Evolutionary conservation across 1,139 yeast genomes (phyloP), one percentile per base, ranked within the genome.

Genomic region (Kodamaea derodonti): DNA sequence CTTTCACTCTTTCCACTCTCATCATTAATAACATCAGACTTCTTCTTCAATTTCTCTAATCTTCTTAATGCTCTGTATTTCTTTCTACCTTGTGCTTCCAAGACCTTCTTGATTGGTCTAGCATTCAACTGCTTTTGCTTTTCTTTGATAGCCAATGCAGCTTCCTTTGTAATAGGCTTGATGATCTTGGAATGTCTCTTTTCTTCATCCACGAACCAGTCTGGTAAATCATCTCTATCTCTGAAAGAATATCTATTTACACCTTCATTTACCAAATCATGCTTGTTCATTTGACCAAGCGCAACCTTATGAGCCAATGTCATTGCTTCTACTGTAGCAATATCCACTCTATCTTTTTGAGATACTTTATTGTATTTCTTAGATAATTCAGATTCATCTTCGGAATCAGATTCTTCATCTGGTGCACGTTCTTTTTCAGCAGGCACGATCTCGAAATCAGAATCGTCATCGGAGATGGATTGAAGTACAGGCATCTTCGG

Each of bases 61-160:
- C 95, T 79, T 59, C 81, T 79, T 49, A 84, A 71, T 5, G 97
- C 95, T 63, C 96, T 81, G 87, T 85, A 77, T 75, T 85, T 85
- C 81, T 92, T 92, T 62, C 99, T 81, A 12, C 95, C 97, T 58
- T 87, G 84, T 5, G 98, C 98, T 64, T 92, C 99, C 44, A 87
- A 77, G 13, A 92, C 97, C 76, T 94, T 92, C 77, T 92, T 92
- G 54, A 92, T 90, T 11, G 99, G 98, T 60, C 98, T 80, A 9
- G 98, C 97, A 62, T 92, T 92, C 58, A 94, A 67, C 43, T 92
- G 90, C 59, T 76, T 85, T 70, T 83, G 74, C 60, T 90, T 92
- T 52, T 88, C 97, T 53, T 83, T 85, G 43, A 92, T 72, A 0
- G 97, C 98, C 42, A 82, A 67, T 0, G 95, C 90, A 1, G 99